Percentiles rank a stretch among this genome's conserved stretches.
phyloP scores from a whole-genome alignment of 495 filamentous ascomycete genomes.

The Penicillium diatomitis region DNA sequence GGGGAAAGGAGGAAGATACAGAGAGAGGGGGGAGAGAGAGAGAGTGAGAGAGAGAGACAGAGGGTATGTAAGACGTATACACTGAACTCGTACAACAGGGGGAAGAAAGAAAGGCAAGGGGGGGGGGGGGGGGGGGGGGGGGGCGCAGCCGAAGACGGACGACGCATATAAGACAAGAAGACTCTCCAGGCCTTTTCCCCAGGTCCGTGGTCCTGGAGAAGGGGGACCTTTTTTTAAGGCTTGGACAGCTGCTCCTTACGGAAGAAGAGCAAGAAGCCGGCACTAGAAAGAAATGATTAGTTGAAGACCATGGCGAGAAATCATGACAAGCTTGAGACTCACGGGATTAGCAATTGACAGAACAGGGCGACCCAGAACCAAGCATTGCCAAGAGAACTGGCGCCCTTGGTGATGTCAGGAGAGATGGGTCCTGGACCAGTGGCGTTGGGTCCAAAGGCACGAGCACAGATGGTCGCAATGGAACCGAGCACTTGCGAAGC shows the following conservation, averaged over 20 bases:
- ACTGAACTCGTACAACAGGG: not conserved
- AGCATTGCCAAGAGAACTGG: slow-evolving; percentile 40
- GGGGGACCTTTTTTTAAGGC: not conserved
- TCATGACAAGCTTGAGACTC: not conserved
- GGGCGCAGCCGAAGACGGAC: no score
- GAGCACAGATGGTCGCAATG: slow-evolving; percentile 39
- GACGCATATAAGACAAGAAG: no score
- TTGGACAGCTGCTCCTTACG: slow-evolving; percentile 9
- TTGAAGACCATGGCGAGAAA: slow-evolving; percentile 1
- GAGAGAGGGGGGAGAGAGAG: not conserved
- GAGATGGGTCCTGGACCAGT: slow-evolving; percentile 36
- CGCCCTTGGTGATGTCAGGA: slow-evolving; percentile 31
- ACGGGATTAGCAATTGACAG: slow-evolving; percentile 52
- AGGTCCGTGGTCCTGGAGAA: no score
- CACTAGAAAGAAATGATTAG: not conserved
- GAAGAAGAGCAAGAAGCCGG: slow-evolving; percentile 62
- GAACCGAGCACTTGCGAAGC: slow-evolving; percentile 44
- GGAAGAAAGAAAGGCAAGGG: no score
- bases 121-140: no score
- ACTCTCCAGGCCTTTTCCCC: no score
- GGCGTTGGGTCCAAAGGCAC: slow-evolving; percentile 37
- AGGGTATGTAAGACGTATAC: not conserved
- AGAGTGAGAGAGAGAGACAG: not conserved
- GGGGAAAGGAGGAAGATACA: not conserved
- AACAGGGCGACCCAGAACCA: slow-evolving; percentile 59